Evolutionary conservation across 345 rosid genomes (phyloP).

Genomic region (Populus alba): DNA sequence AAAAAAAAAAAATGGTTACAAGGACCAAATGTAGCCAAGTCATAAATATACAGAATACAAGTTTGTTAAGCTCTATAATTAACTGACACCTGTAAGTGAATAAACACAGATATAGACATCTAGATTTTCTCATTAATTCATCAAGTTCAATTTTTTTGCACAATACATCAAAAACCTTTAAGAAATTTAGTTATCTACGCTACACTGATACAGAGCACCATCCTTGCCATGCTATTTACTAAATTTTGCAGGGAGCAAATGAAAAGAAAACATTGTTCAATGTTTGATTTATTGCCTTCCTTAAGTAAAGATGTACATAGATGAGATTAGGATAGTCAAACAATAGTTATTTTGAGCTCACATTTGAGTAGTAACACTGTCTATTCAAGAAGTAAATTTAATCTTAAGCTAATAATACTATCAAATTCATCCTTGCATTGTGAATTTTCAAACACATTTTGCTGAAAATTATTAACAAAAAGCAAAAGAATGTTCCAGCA

Average conservation of each 20-base stretch:
- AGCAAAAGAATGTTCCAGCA: background rate
- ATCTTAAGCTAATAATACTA: too few relatives aligned
- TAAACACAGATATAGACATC: background rate
- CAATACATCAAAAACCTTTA: slow-evolving; percentile 2
- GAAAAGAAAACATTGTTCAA: background rate
- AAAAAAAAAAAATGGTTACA: slow-evolving; percentile 23
- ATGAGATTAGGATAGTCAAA: too few relatives aligned
- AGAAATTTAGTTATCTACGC: background rate
- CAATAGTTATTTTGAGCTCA: too few relatives aligned
- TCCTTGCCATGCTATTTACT: background rate
- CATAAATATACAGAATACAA: background rate
- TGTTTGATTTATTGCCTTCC: too few relatives aligned
- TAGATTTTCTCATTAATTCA: background rate
- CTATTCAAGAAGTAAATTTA: too few relatives aligned
- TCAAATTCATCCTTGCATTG: too few relatives aligned
- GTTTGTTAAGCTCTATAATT: background rate
- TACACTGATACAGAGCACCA: background rate
- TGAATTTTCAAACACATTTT: background rate
- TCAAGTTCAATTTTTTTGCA: background rate
- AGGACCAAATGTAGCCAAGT: slow-evolving; percentile 10
- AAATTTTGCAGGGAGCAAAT: background rate
- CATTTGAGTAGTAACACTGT: too few relatives aligned
- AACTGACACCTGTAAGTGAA: background rate
- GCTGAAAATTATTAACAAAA: background rate
- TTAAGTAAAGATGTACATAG: too few relatives aligned